Conservation (phyloP, 306 rosid species). For the Cotoneaster glaucophyllus region DNA sequence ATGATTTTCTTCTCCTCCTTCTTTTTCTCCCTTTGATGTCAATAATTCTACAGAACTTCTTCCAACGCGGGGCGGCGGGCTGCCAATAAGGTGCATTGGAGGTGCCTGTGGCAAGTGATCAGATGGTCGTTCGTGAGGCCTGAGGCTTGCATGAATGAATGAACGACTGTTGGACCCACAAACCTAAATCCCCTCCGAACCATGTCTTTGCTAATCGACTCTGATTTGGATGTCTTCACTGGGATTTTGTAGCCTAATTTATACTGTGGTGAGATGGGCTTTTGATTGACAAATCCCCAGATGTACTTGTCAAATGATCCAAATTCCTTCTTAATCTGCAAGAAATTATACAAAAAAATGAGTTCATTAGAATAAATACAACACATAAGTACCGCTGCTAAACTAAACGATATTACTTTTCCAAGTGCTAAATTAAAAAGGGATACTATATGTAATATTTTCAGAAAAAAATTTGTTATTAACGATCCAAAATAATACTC, state of each 20-base stretch:
- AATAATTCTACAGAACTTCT: conserved; percentile 23
- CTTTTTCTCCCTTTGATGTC: conserved; percentile 11
- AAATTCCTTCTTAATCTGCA: conserved; percentile 66
- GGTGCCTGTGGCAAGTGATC: conserved; percentile 80
- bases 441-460: neutral
- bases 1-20: neutral
- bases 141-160: conserved; percentile 91
- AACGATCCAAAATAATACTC: neutral
- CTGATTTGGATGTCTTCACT: conserved; percentile 96
- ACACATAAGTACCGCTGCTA: neutral
- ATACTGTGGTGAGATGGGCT: conserved; percentile 77
- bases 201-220: conserved; percentile 93
- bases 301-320: conserved; percentile 82
- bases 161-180: conserved; percentile 96
- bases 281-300: conserved; percentile 87
- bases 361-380: neutral
- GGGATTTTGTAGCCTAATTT: conserved; percentile 85
- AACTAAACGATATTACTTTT: neutral
- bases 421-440: conserved; percentile 21
- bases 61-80: conserved; percentile 18
- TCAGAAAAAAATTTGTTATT: neutral
- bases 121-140: conserved; percentile 94
- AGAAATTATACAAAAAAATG: neutral
- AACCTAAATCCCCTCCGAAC: conserved; percentile 76
- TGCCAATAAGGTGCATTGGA: conserved; percentile 55